phyloP scores from a whole-genome alignment of 352 stramenopile genomes.

The Globisporangium apiculatum region DNA sequence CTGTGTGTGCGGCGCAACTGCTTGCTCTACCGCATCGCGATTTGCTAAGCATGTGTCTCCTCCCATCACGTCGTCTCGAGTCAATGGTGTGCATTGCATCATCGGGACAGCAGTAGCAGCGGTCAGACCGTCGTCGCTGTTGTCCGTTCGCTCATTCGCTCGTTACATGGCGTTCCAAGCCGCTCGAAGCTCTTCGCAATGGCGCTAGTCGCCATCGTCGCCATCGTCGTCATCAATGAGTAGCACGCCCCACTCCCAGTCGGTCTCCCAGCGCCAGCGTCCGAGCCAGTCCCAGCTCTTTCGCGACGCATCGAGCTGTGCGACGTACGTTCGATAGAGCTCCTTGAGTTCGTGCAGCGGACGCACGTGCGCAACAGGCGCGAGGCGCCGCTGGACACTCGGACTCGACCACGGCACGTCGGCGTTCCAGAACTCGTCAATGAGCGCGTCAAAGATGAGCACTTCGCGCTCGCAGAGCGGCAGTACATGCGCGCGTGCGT shows the following conservation, averaged over 20 bases:
- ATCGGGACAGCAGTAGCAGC: no score
- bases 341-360: conserved; percentile 30
- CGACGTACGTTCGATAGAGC: conserved; percentile 32
- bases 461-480: conserved; percentile 29
- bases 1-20: no score
- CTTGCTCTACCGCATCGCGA: no score
- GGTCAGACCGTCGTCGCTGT: no score
- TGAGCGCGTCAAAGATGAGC: conserved; percentile 41
- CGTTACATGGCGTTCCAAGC: no score
- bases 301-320: conserved; percentile 16
- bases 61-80: no score
- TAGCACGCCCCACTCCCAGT: conserved; percentile 41
- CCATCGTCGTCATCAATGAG: conserved; percentile 3
- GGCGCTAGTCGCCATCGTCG: neutral
- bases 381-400: conserved; percentile 30
- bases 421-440: conserved; percentile 69
- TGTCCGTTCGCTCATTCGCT: no score
- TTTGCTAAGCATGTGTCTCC: no score
- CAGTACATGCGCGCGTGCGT: conserved; percentile 28
- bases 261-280: conserved; percentile 33
- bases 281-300: conserved; percentile 31
- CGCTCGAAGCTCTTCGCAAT: no score
- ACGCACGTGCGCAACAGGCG: conserved; percentile 13
- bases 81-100: no score
- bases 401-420: conserved; percentile 39